Evolutionary conservation across 441 rosid species (phyloP).

Genomic region (Omphalea diandra): DNA sequence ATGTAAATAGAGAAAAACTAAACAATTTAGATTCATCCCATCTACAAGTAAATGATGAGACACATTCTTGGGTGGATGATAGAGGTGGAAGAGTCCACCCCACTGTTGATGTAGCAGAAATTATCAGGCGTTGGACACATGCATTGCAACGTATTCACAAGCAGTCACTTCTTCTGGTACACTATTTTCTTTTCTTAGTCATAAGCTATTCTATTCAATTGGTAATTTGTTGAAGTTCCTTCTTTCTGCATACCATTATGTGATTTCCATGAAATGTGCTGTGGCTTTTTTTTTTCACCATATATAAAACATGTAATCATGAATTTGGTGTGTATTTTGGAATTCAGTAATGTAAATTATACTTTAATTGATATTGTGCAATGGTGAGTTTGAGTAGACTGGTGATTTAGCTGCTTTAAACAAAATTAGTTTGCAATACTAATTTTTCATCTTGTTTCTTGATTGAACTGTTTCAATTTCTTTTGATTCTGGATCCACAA

Average conservation of each 20-base stretch:
- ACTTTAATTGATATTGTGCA: not conserved
- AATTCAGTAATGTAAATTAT: not conserved
- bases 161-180: constrained; percentile 97
- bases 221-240: constrained; percentile 4
- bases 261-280: constrained; percentile 1
- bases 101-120: constrained; percentile 96
- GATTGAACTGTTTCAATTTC: no score
- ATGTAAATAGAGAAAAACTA: constrained; percentile 42
- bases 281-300: constrained; percentile 1
- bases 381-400: not conserved
- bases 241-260: not conserved
- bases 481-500: constrained; percentile 11
- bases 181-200: constrained; percentile 23
- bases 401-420: not conserved
- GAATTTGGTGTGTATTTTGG: not conserved
- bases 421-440: constrained; percentile 3
- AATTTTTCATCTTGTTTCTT: no score
- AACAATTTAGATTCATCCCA: constrained; percentile 44
- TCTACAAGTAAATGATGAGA: constrained; percentile 63
- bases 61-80: constrained; percentile 74
- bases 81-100: constrained; percentile 87
- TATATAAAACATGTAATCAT: not conserved
- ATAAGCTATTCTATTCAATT: constrained; percentile 4
- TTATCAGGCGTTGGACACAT: constrained; percentile 99
- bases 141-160: constrained; percentile 98